Conservation (phyloP, 2,329 filamentous ascomycete genomes). For the Fusarium pseudoanthophilum region DNA sequence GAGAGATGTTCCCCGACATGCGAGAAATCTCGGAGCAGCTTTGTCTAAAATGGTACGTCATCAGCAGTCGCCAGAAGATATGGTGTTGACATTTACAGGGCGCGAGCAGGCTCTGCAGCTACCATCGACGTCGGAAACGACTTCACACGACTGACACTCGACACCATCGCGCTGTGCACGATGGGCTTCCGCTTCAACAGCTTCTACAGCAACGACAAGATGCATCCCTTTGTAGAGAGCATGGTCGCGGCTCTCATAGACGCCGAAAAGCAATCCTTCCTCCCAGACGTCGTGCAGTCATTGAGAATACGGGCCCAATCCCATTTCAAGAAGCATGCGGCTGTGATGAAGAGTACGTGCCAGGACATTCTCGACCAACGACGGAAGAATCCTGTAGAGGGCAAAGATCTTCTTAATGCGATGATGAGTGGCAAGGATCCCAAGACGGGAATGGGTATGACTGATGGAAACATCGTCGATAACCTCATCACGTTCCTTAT, state of each 20-base stretch:
- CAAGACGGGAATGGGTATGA: constrained; percentile 3
- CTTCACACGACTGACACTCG: background rate
- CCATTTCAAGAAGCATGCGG: background rate
- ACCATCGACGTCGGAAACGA: constrained; percentile 5
- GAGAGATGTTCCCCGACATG: constrained; percentile 75
- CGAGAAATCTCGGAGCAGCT: constrained; percentile 74
- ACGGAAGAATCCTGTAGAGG: background rate
- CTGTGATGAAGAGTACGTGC: background rate
- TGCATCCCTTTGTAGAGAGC: background rate
- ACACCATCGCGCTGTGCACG: constrained; percentile 15
- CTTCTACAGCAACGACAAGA: constrained; percentile 9
- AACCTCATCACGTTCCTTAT: constrained; percentile 17
- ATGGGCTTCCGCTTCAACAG: constrained; percentile 21
- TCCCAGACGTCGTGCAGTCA: background rate
- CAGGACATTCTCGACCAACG: background rate
- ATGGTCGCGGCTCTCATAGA: constrained; percentile 7
- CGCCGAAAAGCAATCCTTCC: background rate
- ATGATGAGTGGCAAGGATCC: constrained; percentile 10
- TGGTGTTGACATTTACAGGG: background rate
- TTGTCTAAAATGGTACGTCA: constrained; percentile 64
- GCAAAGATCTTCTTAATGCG: background rate
- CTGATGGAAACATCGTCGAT: background rate
- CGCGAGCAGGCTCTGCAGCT: background rate
- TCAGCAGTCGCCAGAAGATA: background rate
- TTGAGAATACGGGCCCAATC: background rate